A percentile compares a stretch with the other conserved stretches of the same genome.
These are phyloP conservation scores for Lasiosphaeria ovina DNA, from an alignment of 495 filamentous ascomycete species.

Conservation along the genomic window DNA sequence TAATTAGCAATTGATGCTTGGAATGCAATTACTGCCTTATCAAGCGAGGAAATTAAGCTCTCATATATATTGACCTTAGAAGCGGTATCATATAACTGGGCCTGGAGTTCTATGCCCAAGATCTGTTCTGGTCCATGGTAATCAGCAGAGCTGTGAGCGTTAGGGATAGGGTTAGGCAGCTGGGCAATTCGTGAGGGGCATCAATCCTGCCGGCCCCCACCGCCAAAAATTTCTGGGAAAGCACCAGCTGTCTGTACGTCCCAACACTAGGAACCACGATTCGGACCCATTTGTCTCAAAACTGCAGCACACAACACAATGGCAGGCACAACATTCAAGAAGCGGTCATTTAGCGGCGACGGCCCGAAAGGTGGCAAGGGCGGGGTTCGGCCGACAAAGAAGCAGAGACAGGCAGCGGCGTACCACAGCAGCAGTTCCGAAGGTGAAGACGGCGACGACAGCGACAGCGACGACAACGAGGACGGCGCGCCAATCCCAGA, in stretches of 20 bases:
- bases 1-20: too few species aligned
- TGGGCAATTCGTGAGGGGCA: constrained; percentile 1
- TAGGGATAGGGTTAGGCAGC: too few species aligned
- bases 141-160: too few species aligned
- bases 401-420: constrained; percentile 64
- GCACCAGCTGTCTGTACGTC: constrained; percentile 9
- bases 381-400: constrained; percentile 57
- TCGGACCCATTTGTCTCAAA: background rate
- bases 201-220: constrained; percentile 22
- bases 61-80: too few species aligned
- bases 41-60: too few species aligned
- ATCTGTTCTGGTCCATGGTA: too few species aligned
- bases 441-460: constrained; percentile 47
- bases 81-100: too few species aligned
- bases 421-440: constrained; percentile 78
- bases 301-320: constrained; percentile 25
- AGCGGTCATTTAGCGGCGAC: constrained; percentile 46
- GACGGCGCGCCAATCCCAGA: constrained; percentile 60
- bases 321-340: constrained; percentile 30
- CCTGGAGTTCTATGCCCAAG: too few species aligned
- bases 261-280: constrained; percentile 6
- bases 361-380: constrained; percentile 55
- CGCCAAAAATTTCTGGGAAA: constrained; percentile 39
- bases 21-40: too few species aligned
- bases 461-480: constrained; percentile 36